A percentile compares a stretch with the other conserved stretches of the same genome.
Conservation (phyloP, 305 asterid genomes). For the Solanum aculeatissimum region DNA sequence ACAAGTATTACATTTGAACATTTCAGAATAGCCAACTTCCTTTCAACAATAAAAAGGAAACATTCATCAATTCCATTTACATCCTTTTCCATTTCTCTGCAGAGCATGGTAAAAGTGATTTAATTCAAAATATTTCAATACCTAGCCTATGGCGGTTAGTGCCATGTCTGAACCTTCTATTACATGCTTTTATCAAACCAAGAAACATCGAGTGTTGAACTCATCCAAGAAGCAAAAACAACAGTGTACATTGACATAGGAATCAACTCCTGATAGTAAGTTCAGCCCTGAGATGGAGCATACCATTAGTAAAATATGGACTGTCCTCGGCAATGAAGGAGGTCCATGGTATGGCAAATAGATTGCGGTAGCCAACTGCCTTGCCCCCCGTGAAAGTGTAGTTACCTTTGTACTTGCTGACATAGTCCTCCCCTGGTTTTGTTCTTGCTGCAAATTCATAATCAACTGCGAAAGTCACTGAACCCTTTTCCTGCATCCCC, state of each 20-base stretch:
- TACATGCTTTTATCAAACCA: neutral
- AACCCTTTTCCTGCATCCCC: conserved; percentile 94
- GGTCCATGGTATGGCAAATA: conserved; percentile 74
- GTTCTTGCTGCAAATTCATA: conserved; percentile 89
- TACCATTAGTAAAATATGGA: conserved; percentile 57
- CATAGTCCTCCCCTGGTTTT: conserved; percentile 63
- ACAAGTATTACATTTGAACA: neutral
- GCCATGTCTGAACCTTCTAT: neutral
- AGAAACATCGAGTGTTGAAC: neutral
- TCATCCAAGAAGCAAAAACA: neutral
- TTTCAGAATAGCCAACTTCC: neutral
- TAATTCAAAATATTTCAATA: neutral
- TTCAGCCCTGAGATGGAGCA: conserved; percentile 81
- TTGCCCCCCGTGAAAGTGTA: conserved; percentile 87
- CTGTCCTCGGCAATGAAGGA: conserved; percentile 88
- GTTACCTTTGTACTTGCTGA: conserved; percentile 81
- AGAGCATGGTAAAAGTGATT: neutral
- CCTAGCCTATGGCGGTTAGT: conserved; percentile 1
- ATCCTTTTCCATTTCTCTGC: neutral
- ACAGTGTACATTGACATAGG: neutral
- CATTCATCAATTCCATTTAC: neutral
- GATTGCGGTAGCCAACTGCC: conserved; percentile 82
- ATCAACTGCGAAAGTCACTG: conserved; percentile 64
- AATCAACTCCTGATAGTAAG: conserved; percentile 57
- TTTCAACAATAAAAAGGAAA: too few species aligned